Base-by-base conservation (phyloP, 1,139 yeast species). In the Pichia sp. region DNA sequence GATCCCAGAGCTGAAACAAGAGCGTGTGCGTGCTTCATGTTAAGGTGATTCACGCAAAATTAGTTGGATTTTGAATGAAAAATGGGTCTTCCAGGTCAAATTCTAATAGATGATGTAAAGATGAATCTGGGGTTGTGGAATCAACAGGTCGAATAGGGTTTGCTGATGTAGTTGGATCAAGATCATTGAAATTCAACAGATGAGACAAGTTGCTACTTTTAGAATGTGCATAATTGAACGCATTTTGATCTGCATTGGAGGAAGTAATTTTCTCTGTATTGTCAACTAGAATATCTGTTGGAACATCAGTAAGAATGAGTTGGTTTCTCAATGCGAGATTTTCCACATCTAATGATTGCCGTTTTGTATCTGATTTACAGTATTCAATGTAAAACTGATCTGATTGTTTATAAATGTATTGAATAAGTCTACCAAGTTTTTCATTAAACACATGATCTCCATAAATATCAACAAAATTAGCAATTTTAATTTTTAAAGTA, bases 371-470 rank as follows among this genome's bases (percentile, higher is more conserved):
- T 27, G 10, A 26, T 10, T 36, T n/a, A 36, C 10, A 36, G 5
- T 9, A 27, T 36, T 36, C 18, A 18, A 18, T 36, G 30, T 36
- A 58, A 49, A 60, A 58, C 31, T 53, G 55, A 36, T 61, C 64
- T 46, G 62, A 63, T 56, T 60, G 60, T 36, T 61, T 63, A 45
- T 56, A 59, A 41, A 63, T 63, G 37, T 58, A 58, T 42, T 59
- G 61, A 35, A 62, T 56, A 33, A 63, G 56, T 43, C 63, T 54
- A 7, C 59, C 46, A 7, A 62, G 59, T 43, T 60, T 62, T 5
- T 57, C 54, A 44, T 60, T 54, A 64, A 66, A 61, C 32, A 53
- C 44, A 2, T 52, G 44, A 27, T 48, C 45, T 2, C 59, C 60
- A 27, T 59, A 61, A 2, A 54, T 41, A 25, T 61, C 61, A 47